A percentile compares a stretch with the other conserved stretches of the same genome.
Conservation (phyloP, 768 basidiomycete species). For the Termitomyces sp. region DNA sequence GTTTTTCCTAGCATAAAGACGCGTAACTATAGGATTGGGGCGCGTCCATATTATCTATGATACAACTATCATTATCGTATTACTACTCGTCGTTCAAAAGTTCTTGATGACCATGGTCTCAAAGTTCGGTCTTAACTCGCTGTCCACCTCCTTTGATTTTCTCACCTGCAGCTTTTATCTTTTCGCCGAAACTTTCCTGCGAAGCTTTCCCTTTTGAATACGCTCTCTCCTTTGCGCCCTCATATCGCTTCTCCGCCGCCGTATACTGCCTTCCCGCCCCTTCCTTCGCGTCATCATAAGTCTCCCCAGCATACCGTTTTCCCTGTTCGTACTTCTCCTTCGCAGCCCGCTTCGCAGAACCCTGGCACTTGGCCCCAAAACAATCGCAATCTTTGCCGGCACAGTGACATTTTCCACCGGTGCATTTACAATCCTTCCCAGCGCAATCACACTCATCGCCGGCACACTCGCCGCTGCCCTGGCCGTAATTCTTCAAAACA, state of each 20-base stretch:
- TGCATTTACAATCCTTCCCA: conserved; percentile 7
- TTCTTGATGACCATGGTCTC: not conserved
- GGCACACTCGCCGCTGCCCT: conserved; percentile 18
- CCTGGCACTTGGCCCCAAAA: conserved; percentile 12
- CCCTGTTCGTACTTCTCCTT: conserved; percentile 26
- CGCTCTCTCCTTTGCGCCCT: conserved; percentile 22
- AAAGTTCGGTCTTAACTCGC: conserved; percentile 39
- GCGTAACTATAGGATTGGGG: too few species aligned
- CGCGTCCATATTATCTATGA: not conserved
- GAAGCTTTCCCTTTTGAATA: conserved; percentile 26
- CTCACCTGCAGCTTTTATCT: conserved; percentile 32
- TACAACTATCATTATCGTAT: not conserved
- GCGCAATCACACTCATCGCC: conserved; percentile 15
- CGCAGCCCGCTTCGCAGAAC: conserved; percentile 11
- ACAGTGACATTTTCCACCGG: not conserved
- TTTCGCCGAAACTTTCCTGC: conserved; percentile 32
- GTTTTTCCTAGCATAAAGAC: too few species aligned
- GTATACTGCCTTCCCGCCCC: conserved; percentile 16
- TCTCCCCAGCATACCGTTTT: conserved; percentile 21
- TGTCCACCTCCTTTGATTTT: conserved; percentile 33
- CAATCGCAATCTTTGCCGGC: conserved; percentile 5
- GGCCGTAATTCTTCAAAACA: conserved; percentile 34
- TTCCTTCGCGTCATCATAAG: conserved; percentile 21
- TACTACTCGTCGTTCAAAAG: too few species aligned
- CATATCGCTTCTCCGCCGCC: conserved; percentile 13